Percentiles rank a stretch among this genome's conserved stretches.
These are phyloP conservation scores for Tulasnella sp. DNA, from an alignment of 768 basidiomycete species.

Conservation along the genomic window DNA sequence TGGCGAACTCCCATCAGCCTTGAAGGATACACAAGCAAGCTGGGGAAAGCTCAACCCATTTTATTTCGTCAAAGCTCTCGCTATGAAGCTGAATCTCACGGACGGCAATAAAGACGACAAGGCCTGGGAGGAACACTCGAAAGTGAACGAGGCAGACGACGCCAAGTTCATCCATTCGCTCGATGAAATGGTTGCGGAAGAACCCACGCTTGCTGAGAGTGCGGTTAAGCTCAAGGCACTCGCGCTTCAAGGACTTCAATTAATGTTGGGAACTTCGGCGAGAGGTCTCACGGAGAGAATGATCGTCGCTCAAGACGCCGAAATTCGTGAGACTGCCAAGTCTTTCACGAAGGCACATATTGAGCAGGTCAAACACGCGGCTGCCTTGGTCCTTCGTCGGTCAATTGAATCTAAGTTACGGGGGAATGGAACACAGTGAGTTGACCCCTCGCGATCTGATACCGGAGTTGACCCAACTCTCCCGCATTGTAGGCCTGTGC, in stretches of 20 bases:
- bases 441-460: background rate
- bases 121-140: background rate
- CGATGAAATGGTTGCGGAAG: background rate
- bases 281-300: background rate
- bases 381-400: background rate
- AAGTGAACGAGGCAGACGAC: background rate
- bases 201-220: background rate
- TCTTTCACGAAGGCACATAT: background rate
- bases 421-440: background rate
- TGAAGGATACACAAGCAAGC: too few species aligned
- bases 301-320: background rate
- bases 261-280: background rate
- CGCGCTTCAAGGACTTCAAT: background rate
- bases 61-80: background rate
- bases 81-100: background rate
- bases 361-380: background rate
- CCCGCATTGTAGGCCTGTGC: background rate
- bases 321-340: background rate
- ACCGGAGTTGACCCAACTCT: background rate
- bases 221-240: background rate
- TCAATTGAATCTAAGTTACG: background rate
- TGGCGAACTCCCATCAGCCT: too few species aligned
- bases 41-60: background rate
- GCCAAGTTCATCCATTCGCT: background rate
- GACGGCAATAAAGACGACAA: background rate